Conservation (phyloP, 805 yeast genomes). For the Komagataella pseudopastoris region DNA sequence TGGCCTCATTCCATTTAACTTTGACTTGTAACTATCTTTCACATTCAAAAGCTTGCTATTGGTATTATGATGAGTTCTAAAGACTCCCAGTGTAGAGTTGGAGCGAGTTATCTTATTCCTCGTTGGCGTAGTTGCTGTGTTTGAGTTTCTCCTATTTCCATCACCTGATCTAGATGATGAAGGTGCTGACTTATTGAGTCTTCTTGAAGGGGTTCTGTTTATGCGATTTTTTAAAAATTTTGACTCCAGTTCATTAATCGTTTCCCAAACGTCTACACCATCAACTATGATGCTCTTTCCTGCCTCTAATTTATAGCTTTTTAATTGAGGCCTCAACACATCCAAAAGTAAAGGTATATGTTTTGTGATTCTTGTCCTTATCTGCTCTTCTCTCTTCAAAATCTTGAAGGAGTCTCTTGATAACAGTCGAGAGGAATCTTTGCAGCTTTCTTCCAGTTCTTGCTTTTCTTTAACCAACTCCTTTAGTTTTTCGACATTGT, state of each 20-base stretch:
- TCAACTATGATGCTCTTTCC: slow-evolving; percentile 26
- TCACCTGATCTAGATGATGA: slow-evolving; percentile 4
- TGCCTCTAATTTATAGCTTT: slow-evolving; percentile 28
- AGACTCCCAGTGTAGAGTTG: background rate
- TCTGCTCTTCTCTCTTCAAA: slow-evolving; percentile 65
- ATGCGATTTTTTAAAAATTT: slow-evolving; percentile 10
- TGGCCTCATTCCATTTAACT: background rate
- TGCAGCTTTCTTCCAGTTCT: slow-evolving; percentile 53
- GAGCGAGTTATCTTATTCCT: background rate
- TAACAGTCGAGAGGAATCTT: slow-evolving; percentile 68
- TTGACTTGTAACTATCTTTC: background rate
- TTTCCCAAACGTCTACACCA: slow-evolving; percentile 16
- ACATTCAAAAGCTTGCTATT: background rate
- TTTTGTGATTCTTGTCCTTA: slow-evolving; percentile 53
- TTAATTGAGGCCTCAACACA: slow-evolving; percentile 32
- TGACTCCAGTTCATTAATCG: slow-evolving; percentile 3
- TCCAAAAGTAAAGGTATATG: slow-evolving; percentile 52
- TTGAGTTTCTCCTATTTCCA: background rate
- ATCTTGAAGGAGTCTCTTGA: slow-evolving; percentile 70
- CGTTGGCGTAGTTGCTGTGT: background rate
- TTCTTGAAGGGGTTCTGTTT: slow-evolving; percentile 10
- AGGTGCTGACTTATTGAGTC: background rate
- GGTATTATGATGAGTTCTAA: background rate
- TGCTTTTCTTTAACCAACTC: slow-evolving; percentile 45
- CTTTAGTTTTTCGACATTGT: slow-evolving; percentile 39